These are phyloP conservation scores for Begonia peltatifolia DNA, from an alignment of 306 rosid genomes.

Conservation along the genomic window DNA sequence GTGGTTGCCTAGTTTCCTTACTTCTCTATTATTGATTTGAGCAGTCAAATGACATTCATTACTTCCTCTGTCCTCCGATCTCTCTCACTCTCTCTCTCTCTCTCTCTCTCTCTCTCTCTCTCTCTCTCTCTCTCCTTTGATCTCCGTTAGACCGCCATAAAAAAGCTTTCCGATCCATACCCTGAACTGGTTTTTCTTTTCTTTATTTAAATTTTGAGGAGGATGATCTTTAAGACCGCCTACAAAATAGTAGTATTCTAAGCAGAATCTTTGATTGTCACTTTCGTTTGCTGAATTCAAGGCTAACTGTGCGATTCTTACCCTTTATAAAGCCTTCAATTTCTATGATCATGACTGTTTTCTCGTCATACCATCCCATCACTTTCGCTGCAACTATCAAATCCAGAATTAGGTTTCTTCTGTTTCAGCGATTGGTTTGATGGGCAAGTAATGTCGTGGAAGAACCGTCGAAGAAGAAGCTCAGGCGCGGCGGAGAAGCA, in stretches of 20 bases:
- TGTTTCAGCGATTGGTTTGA: background rate
- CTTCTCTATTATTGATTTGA: too few relatives aligned
- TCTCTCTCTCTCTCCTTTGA: background rate
- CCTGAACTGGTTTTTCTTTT: conserved; percentile 17
- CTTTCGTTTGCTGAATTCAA: conserved; percentile 46
- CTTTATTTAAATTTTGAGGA: conserved; percentile 3
- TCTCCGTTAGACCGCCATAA: conserved; percentile 13
- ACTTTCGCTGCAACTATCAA: background rate
- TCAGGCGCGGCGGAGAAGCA: conserved; percentile 7
- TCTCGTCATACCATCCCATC: background rate
- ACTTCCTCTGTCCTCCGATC: background rate
- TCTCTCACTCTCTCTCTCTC: background rate
- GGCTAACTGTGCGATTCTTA: conserved; percentile 23
- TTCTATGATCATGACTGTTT: too few relatives aligned
- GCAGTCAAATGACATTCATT: too few relatives aligned
- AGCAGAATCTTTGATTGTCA: conserved; percentile 45
- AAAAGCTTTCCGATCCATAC: conserved; percentile 6
- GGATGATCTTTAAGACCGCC: conserved; percentile 35
- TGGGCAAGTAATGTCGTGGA: conserved; percentile 34
- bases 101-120: background rate
- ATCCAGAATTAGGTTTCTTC: too few relatives aligned
- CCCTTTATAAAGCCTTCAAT: conserved; percentile 14
- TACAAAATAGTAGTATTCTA: conserved; percentile 9
- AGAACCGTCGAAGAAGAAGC: conserved; percentile 1
- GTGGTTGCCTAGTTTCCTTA: too few relatives aligned